Percentiles rank a stretch among this genome's conserved stretches.
These are phyloP conservation scores for Penicillium sp. DNA, from an alignment of 2,329 filamentous ascomycete species.

Conservation along the genomic window DNA sequence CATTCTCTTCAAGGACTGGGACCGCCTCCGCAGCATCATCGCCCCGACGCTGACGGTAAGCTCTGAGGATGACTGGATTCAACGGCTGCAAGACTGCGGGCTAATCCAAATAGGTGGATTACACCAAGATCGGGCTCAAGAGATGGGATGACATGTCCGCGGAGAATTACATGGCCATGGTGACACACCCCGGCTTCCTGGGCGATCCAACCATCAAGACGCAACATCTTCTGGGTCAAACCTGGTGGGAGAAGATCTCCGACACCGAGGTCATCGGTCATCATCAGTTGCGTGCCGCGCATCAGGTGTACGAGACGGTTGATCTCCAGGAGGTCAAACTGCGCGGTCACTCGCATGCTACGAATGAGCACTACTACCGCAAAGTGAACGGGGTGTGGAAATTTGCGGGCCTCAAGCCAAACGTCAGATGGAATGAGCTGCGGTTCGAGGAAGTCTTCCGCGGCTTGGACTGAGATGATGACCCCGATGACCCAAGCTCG, in stretches of 20 bases:
- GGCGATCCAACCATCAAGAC: conserved; percentile 62
- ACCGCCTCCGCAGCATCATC: conserved; percentile 41
- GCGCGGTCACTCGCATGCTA: conserved; percentile 61
- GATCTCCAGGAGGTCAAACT: conserved; percentile 49
- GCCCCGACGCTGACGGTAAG: conserved; percentile 37
- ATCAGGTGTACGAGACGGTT: conserved; percentile 60
- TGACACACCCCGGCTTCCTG: conserved; percentile 56
- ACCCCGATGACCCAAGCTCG: neutral
- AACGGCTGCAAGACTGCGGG: neutral
- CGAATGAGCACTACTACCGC: conserved; percentile 58
- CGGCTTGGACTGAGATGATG: conserved; percentile 12
- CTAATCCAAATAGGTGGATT: conserved; percentile 59
- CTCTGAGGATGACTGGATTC: neutral
- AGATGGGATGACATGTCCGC: conserved; percentile 62
- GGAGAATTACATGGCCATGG: conserved; percentile 61
- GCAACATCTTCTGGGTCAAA: conserved; percentile 63
- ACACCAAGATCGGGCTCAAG: conserved; percentile 62
- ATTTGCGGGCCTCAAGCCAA: conserved; percentile 56
- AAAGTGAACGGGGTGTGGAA: conserved; percentile 62
- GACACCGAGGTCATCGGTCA: conserved; percentile 60
- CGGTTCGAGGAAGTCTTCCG: conserved; percentile 58
- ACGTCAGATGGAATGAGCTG: conserved; percentile 58
- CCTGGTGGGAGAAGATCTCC: conserved; percentile 57
- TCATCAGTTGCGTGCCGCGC: conserved; percentile 62
- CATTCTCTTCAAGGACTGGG: conserved; percentile 35